Evolutionary conservation across 768 basidiomycete species (phyloP).

Genomic region (Imleria badia): DNA sequence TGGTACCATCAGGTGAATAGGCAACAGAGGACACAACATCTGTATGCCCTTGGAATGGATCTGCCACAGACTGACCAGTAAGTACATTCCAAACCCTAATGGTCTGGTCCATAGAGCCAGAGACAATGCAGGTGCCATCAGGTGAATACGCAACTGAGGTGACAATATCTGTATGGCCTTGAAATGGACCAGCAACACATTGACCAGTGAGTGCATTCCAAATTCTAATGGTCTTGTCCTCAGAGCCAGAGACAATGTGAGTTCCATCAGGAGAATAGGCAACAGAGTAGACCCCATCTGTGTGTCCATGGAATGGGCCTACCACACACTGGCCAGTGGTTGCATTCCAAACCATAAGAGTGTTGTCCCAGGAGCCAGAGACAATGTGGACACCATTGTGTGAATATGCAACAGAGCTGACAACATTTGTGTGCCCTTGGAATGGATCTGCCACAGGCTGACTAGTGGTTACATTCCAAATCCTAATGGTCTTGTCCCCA

Average conservation of each 20-base stretch:
- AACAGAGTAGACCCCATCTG: background rate
- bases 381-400: background rate
- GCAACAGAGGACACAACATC: background rate
- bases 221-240: background rate
- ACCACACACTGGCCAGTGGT: background rate
- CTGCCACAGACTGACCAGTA: background rate
- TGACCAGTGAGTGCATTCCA: conserved; percentile 2
- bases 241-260: background rate
- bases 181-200: conserved; percentile 10
- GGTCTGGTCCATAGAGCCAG: background rate
- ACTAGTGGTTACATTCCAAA: too few species aligned
- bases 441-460: too few species aligned
- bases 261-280: conserved; percentile 4
- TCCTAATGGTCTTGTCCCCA: too few species aligned
- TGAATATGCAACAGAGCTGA: background rate
- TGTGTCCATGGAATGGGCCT: background rate
- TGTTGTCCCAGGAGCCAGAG: background rate
- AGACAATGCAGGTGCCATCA: background rate
- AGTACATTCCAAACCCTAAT: background rate
- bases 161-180: conserved; percentile 2
- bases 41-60: background rate
- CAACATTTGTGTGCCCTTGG: too few species aligned
- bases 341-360: background rate
- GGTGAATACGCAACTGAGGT: background rate
- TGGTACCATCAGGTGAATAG: conserved; percentile 2